Percentiles rank a stretch among this genome's conserved stretches.
Conservation (phyloP, 1,139 yeast genomes). For the Nakaseomyces glabratus region DNA sequence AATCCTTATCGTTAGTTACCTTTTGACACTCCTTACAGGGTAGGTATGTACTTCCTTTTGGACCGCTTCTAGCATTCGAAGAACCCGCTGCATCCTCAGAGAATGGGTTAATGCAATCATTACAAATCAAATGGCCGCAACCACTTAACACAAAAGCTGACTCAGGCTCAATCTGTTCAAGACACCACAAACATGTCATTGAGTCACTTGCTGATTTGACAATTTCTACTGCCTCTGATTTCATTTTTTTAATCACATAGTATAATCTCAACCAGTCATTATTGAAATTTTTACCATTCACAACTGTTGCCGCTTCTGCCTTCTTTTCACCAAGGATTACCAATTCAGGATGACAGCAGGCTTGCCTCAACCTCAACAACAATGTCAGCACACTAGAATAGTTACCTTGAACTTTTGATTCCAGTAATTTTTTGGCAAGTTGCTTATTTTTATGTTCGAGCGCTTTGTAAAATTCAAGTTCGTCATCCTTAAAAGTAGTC, state of each 20-base stretch:
- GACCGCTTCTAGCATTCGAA: constrained; percentile 32
- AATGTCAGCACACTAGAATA: constrained; percentile 61
- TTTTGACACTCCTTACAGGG: constrained; percentile 46
- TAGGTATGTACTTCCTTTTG: constrained; percentile 36
- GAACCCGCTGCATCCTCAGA: constrained; percentile 35
- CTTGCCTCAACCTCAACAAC: constrained; percentile 75
- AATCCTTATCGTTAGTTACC: constrained; percentile 35
- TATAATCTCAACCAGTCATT: constrained; percentile 27
- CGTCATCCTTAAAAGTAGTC: constrained; percentile 44
- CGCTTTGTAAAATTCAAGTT: constrained; percentile 47
- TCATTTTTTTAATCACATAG: constrained; percentile 23
- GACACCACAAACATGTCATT: constrained; percentile 57
- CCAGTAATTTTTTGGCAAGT: constrained; percentile 41
- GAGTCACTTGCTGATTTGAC: constrained; percentile 27
- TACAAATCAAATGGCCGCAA: constrained; percentile 68
- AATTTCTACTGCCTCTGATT: constrained; percentile 20
- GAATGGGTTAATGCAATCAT: constrained; percentile 48
- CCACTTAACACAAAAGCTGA: constrained; percentile 41
- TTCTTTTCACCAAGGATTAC: constrained; percentile 56
- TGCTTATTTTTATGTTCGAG: constrained; percentile 53
- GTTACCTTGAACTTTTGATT: constrained; percentile 33
- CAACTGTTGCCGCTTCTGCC: constrained; percentile 29
- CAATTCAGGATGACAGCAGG: constrained; percentile 76
- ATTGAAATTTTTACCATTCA: constrained; percentile 25
- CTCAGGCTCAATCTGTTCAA: constrained; percentile 46